phyloP scores from a whole-genome alignment of 2,329 filamentous ascomycete species.

The Pestalotiopsis sp. region DNA sequence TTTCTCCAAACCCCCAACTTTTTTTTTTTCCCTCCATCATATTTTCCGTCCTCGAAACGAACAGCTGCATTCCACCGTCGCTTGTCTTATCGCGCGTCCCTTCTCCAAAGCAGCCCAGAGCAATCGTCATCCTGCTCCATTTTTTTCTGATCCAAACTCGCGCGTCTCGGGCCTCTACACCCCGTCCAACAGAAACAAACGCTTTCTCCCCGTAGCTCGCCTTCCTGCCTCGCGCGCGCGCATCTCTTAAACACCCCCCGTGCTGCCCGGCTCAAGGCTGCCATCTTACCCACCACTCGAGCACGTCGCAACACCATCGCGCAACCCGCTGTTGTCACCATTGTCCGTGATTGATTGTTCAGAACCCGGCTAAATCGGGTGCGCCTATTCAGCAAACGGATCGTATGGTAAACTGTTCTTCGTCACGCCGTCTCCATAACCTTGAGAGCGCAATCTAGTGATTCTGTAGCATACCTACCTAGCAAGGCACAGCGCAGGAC shows the following conservation, averaged over 20 bases:
- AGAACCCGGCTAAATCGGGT: not conserved
- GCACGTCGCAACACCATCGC: not conserved
- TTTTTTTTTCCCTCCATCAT: constrained; percentile 16
- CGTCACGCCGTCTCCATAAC: not conserved
- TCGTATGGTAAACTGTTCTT: not conserved
- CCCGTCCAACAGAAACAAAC: not conserved
- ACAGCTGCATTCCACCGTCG: constrained; percentile 25
- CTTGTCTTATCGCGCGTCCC: constrained; percentile 26
- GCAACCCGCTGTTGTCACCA: not conserved
- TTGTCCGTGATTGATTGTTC: too few relatives aligned
- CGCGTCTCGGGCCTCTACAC: not conserved
- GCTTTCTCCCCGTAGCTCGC: not conserved
- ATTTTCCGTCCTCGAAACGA: constrained; percentile 15
- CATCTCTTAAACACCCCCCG: not conserved
- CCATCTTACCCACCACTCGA: not conserved
- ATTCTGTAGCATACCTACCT: not conserved
- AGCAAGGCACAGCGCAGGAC: constrained; percentile 12
- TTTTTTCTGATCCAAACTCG: not conserved
- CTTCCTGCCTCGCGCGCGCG: not conserved
- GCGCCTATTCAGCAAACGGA: not conserved
- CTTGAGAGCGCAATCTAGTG: not conserved
- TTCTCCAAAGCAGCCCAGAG: constrained; percentile 5
- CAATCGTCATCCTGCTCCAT: constrained; percentile 11
- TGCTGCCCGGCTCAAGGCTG: not conserved
- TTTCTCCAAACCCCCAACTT: constrained; percentile 22